Evolutionary conservation across 1,139 yeast species (phyloP).

Genomic region (Hemisphaericaspora xylofermentans): DNA sequence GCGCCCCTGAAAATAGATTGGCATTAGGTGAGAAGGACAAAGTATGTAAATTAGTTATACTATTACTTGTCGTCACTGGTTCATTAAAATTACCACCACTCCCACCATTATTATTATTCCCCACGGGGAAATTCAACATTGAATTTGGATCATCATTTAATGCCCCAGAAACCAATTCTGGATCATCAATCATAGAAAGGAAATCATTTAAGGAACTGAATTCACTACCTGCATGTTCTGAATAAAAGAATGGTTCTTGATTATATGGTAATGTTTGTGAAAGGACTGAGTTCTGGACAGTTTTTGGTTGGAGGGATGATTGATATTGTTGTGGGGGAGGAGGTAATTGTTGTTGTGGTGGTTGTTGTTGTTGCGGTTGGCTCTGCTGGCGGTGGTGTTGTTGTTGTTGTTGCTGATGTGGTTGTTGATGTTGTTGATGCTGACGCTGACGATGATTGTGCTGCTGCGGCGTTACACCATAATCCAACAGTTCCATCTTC

Average conservation of each 20-base stretch:
- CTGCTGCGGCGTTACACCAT: no score
- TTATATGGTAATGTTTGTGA: slow-evolving; percentile 49
- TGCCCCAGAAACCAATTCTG: slow-evolving; percentile 58
- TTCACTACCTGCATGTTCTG: slow-evolving; percentile 93
- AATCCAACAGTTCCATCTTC: background rate
- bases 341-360: slow-evolving; percentile 9
- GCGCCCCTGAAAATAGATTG: slow-evolving; percentile 21
- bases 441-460: slow-evolving; percentile 11
- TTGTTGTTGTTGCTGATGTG: slow-evolving; percentile 7
- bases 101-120: slow-evolving; percentile 10
- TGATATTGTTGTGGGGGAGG: slow-evolving; percentile 9
- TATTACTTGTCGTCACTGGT: slow-evolving; percentile 15
- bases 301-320: slow-evolving; percentile 12
- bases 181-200: slow-evolving; percentile 86
- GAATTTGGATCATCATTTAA: slow-evolving; percentile 35
- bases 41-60: slow-evolving; percentile 24
- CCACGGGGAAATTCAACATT: slow-evolving; percentile 26
- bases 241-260: slow-evolving; percentile 76
- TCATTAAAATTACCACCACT: slow-evolving; percentile 8
- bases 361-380: slow-evolving; percentile 7
- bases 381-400: slow-evolving; percentile 3
- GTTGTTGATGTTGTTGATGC: slow-evolving; percentile 7
- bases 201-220: slow-evolving; percentile 89
- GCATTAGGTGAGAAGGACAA: slow-evolving; percentile 32
- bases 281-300: slow-evolving; percentile 31